Evolutionary conservation across 208 protist genomes (phyloP), one percentile per base, ranked within the genome.

Genomic region (Porcisia hertigi): DNA sequence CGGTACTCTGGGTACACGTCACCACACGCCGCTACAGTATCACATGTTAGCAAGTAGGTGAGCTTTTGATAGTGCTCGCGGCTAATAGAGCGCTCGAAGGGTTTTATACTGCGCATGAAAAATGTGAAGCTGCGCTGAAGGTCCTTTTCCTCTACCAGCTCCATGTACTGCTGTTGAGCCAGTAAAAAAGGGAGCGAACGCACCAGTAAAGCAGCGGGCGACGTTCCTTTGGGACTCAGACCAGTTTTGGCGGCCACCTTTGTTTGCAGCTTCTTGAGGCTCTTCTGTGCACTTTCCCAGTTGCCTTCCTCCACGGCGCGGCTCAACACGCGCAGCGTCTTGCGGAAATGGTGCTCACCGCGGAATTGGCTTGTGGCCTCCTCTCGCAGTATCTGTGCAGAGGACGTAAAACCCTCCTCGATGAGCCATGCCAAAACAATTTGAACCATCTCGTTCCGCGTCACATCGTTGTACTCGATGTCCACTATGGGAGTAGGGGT

Each of bases 31-130:
- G 89, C 82, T 0, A 97, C 91, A 25, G 69, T 89, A 60, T 87
- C 86, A 79, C 93, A 97, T 23, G 91, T 93, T 9, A 97, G 87
- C 12, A 97, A 69, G 83, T 97, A 97, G 52, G 77, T 88, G 7
- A 97, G 85, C 77, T 89, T 88, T 65, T 93, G 87, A 64, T 93
- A 94, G 73, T 92, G 88, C 63, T 92, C 85, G 3, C 76, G 71
- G 65, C 83, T 88, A 69, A 97, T 89, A 36, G 81, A 86, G 47
- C 75, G 66, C 66, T 97, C 91, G 45, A 94, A 82, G 1, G 91
- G 89, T 62, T 97, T 97, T 71, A 97, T 89, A 65, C 73, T 81
- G 52, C 88, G 89, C 83, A 95, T 88, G 41, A 97, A 97, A 73
- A 97, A 97, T 23, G 82, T 80, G 77, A 90, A 94, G 30, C 85